Percentiles rank a stretch among this genome's conserved stretches.
Conservation (phyloP, 1,284 basidiomycete species). For the Cutaneotrichosporon dermatis region DNA sequence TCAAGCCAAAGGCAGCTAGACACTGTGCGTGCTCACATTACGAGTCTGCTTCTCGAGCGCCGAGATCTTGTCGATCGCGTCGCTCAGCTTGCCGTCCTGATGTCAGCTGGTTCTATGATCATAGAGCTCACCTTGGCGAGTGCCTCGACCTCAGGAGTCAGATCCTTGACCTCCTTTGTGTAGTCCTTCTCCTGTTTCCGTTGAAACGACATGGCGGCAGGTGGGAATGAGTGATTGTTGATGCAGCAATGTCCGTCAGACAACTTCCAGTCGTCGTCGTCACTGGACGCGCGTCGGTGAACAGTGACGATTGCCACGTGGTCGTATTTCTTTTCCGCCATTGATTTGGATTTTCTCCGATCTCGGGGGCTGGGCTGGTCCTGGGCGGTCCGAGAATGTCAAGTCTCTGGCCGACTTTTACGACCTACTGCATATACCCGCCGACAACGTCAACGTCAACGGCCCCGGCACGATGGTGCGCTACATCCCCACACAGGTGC, state of each 20-base stretch:
- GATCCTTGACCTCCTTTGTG: constrained; percentile 52
- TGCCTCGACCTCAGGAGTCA: constrained; percentile 50
- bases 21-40: constrained; percentile 61
- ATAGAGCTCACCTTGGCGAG: constrained; percentile 47
- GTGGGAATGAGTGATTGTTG: not conserved
- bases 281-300: constrained; percentile 12
- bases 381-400: not conserved
- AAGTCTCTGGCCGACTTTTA: constrained; percentile 19
- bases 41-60: constrained; percentile 91
- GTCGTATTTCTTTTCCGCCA: constrained; percentile 1
- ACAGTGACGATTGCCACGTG: constrained; percentile 12
- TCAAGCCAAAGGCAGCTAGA: not conserved
- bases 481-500: constrained; percentile 79
- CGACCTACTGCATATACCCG: not conserved
- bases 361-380: not conserved
- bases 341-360: constrained; percentile 8
- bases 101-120: constrained; percentile 1
- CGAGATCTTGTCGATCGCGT: constrained; percentile 85
- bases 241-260: not conserved
- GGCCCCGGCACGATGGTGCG: constrained; percentile 62
- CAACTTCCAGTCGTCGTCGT: not conserved
- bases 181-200: constrained; percentile 57
- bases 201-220: constrained; percentile 35
- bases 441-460: not conserved
- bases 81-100: constrained; percentile 66